Evolutionary conservation across 148 eudicot genomes (phyloP).

Genomic region (Polygonum aviculare): DNA sequence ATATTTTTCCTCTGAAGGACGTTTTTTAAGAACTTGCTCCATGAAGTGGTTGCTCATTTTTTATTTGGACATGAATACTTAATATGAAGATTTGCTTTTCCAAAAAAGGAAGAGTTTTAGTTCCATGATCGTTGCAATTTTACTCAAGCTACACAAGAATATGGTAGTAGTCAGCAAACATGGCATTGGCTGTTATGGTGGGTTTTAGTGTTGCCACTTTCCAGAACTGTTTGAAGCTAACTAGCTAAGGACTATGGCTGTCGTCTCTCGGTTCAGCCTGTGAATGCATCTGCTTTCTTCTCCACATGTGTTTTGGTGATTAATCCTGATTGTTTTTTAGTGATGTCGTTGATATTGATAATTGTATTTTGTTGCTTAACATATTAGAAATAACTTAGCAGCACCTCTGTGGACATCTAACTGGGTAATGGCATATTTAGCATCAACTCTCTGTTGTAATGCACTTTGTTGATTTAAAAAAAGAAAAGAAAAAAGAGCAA

Average conservation of each 20-base stretch:
- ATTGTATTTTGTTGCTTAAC: neutral
- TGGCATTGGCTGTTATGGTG: neutral
- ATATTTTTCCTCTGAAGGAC: neutral
- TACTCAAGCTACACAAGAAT: neutral
- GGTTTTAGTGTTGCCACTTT: neutral
- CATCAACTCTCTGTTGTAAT: conserved; percentile 10
- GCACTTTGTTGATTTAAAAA: conserved; percentile 13
- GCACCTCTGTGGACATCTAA: conserved; percentile 3
- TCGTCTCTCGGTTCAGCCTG: neutral
- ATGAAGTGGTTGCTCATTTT: too few relatives aligned
- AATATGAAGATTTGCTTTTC: too few relatives aligned
- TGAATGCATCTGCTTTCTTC: neutral
- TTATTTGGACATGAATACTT: too few relatives aligned
- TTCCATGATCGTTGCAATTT: neutral
- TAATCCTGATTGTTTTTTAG: neutral
- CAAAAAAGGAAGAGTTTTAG: neutral
- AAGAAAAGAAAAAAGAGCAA: conserved; percentile 18
- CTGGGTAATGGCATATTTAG: conserved; percentile 9
- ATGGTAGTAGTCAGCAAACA: neutral
- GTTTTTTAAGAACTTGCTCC: neutral
- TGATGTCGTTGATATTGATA: neutral
- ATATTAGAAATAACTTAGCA: neutral
- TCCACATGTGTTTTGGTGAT: neutral
- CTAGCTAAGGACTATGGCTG: neutral
- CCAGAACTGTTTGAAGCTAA: conserved; percentile 3